A percentile compares a stretch with the other conserved stretches of the same genome.
Evolutionary conservation across 345 rosid species (phyloP).

Genomic region (Eucalyptus urophylla): DNA sequence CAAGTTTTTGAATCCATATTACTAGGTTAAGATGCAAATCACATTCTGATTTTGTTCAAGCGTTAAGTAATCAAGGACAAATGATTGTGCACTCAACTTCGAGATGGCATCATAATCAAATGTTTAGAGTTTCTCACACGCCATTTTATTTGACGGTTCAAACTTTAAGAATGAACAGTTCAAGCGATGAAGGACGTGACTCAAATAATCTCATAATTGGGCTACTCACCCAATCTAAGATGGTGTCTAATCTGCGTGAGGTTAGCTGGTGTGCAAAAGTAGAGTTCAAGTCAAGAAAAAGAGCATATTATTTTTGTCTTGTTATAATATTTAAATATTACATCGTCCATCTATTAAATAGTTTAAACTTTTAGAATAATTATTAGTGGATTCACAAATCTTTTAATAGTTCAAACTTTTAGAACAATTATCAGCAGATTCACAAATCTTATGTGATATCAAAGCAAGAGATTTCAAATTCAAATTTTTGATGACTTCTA

Average conservation of each 20-base stretch:
- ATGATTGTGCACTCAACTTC: neutral
- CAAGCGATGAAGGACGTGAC: neutral
- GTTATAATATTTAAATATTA: too few relatives aligned
- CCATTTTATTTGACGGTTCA: neutral
- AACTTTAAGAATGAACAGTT: neutral
- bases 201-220: neutral
- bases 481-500: neutral
- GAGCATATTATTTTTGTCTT: too few relatives aligned
- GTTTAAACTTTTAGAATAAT: too few relatives aligned
- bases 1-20: neutral
- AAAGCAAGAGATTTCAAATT: neutral
- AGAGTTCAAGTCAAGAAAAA: too few relatives aligned
- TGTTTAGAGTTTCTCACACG: neutral
- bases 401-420: neutral
- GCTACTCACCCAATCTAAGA: neutral
- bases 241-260: neutral
- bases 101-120: neutral
- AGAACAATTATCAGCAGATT: rapidly evolving
- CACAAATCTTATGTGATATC: neutral
- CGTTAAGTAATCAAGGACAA: neutral
- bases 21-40: neutral
- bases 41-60: neutral
- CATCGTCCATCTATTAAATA: too few relatives aligned
- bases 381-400: too few relatives aligned
- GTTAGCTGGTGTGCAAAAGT: too few relatives aligned